Evolutionary conservation across 2,329 filamentous ascomycete species (phyloP).

Genomic region (Penicillium sp.): DNA sequence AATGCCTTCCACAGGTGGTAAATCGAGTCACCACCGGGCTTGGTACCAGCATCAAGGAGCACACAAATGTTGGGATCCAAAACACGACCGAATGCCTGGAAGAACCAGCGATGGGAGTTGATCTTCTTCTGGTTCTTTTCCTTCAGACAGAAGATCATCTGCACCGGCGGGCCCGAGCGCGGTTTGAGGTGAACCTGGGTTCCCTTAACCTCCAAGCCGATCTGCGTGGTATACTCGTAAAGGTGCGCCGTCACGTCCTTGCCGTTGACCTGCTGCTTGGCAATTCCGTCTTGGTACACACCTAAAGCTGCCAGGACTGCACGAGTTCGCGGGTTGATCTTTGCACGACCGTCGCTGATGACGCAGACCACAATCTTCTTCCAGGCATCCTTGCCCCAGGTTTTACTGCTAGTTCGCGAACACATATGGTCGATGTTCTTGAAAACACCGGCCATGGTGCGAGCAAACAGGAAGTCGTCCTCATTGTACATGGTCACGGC

Average conservation of each 20-base stretch:
- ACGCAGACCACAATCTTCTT: slow-evolving; percentile 99
- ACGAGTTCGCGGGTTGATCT: slow-evolving; percentile 89
- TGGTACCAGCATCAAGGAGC: slow-evolving; percentile 90
- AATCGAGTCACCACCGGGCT: slow-evolving; percentile 87
- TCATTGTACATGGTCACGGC: slow-evolving; percentile 99
- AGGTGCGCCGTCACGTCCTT: slow-evolving; percentile 97
- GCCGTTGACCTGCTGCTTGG: slow-evolving; percentile 93
- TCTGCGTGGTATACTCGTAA: slow-evolving; percentile 65
- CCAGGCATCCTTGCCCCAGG: slow-evolving; percentile 97
- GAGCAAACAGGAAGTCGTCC: slow-evolving; percentile 89
- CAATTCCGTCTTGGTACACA: slow-evolving; percentile 96
- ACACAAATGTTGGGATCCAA: slow-evolving; percentile 96
- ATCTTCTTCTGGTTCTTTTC: slow-evolving; percentile 99
- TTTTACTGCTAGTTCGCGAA: slow-evolving; percentile 85
- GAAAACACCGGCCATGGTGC: slow-evolving; percentile 94
- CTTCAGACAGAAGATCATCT: slow-evolving; percentile 96
- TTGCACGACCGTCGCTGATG: slow-evolving; percentile 91
- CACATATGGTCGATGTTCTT: slow-evolving; percentile 99
- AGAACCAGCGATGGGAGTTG: slow-evolving; percentile 99
- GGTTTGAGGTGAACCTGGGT: slow-evolving; percentile 78
- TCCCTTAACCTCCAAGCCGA: slow-evolving; percentile 80
- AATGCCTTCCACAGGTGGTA: slow-evolving; percentile 99
- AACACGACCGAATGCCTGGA: slow-evolving; percentile 89
- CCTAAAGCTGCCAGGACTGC: slow-evolving; percentile 88
- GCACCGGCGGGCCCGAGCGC: slow-evolving; percentile 78